Conservation (phyloP, 139 green algal genomes). For the Spirogloea muscicola region DNA sequence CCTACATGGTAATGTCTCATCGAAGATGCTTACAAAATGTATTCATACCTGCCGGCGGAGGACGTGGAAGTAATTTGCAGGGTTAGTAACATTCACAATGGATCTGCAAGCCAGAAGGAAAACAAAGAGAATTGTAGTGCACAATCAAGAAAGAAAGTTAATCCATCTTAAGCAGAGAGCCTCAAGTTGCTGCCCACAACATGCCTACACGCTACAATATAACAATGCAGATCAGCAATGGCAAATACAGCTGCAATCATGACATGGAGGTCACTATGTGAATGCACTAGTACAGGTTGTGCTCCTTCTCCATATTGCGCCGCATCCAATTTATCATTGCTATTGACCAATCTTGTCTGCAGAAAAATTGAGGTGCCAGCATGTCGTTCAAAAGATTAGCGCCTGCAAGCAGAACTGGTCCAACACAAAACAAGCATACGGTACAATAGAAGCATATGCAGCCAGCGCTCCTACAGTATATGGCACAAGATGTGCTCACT, state of each 20-base stretch:
- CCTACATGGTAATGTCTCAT: no score
- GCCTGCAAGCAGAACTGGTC: no score
- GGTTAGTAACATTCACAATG: slow-evolving; percentile 83
- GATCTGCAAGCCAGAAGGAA: not conserved
- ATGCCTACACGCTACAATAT: no score
- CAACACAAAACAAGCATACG: no score
- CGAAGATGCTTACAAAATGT: no score
- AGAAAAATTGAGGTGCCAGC: no score
- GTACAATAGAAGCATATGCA: no score
- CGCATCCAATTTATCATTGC: slow-evolving; percentile 55
- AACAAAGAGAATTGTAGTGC: not conserved
- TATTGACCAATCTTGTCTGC: slow-evolving; percentile 36
- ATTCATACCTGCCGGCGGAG: slow-evolving; percentile 61
- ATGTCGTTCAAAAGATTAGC: no score
- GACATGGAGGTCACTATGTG: no score
- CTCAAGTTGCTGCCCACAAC: not conserved
- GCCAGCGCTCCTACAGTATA: no score
- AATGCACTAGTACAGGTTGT: slow-evolving; percentile 47
- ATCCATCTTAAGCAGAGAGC: no score
- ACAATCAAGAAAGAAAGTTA: not conserved
- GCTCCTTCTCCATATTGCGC: slow-evolving; percentile 39
- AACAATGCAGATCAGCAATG: not conserved
- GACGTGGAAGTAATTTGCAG: slow-evolving; percentile 97
- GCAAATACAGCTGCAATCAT: not conserved
- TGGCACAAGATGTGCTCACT: not conserved